Evolutionary conservation across 179 eudicot genomes (phyloP).

Genomic region (Silene coronaria): DNA sequence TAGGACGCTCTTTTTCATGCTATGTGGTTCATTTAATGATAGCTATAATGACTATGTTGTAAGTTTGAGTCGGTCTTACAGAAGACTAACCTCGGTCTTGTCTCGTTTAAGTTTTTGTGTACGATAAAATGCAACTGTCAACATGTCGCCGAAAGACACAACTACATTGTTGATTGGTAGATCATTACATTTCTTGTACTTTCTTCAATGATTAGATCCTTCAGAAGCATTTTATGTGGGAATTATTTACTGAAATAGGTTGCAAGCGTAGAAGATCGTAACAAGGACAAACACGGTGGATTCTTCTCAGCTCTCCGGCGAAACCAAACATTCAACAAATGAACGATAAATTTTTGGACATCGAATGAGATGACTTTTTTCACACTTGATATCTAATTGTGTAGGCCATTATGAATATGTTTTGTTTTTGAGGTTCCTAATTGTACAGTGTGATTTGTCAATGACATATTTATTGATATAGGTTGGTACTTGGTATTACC

Average conservation of each 20-base stretch:
- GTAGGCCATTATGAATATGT: slow-evolving; percentile 22
- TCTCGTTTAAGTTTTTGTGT: neutral
- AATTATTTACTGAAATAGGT: slow-evolving; percentile 40
- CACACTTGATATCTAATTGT: slow-evolving; percentile 21
- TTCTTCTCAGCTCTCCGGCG: slow-evolving; percentile 69
- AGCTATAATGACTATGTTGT: no score
- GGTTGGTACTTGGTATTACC: slow-evolving; percentile 22
- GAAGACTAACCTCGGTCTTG: neutral
- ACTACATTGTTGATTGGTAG: neutral
- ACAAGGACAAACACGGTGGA: slow-evolving; percentile 64
- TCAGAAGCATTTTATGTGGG: neutral
- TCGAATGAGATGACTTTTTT: slow-evolving; percentile 5
- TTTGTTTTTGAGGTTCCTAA: slow-evolving; percentile 14
- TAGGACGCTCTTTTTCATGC: no score
- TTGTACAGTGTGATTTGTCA: slow-evolving; percentile 37
- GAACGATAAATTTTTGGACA: neutral
- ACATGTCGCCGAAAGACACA: neutral
- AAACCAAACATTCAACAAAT: slow-evolving; percentile 40
- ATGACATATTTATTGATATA: slow-evolving; percentile 14
- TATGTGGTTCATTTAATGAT: no score
- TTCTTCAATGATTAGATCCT: neutral
- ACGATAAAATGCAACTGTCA: neutral
- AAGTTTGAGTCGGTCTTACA: neutral
- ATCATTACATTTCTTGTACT: neutral
- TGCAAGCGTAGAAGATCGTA: slow-evolving; percentile 54